Percentiles rank a stretch among this genome's conserved stretches.
Evolutionary conservation across 306 rosid species (phyloP).

Genomic region (Vigna nakashimae): DNA sequence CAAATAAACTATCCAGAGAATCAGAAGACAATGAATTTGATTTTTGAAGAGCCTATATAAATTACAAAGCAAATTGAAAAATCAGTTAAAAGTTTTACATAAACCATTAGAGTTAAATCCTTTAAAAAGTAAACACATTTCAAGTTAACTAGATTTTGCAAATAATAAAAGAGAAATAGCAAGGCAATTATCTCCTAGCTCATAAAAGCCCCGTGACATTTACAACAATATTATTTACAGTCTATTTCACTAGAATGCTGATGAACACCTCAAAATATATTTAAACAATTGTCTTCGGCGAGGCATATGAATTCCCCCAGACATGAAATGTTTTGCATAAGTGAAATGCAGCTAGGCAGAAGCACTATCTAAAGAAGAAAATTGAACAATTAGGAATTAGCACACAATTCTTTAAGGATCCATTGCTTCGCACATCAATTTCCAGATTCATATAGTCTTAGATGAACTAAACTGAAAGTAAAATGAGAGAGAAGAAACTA

Average conservation of each 20-base stretch:
- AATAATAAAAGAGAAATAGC: neutral
- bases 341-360: neutral
- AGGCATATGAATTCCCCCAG: neutral
- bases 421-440: neutral
- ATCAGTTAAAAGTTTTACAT: slow-evolving; percentile 31
- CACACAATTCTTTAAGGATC: neutral
- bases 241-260: neutral
- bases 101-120: slow-evolving; percentile 32
- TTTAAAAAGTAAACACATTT: slow-evolving; percentile 26
- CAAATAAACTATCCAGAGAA: slow-evolving; percentile 90
- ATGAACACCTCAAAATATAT: neutral
- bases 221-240: neutral
- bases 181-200: neutral
- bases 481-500: too few relatives aligned
- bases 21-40: slow-evolving; percentile 75
- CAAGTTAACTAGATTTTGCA: slow-evolving; percentile 18
- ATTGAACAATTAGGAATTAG: neutral
- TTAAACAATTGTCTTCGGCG: neutral
- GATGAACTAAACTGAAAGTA: too few relatives aligned
- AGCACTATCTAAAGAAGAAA: slow-evolving; percentile 2
- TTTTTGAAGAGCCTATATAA: slow-evolving; percentile 55
- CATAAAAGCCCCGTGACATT: slow-evolving; percentile 23
- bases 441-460: neutral
- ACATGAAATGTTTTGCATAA: neutral
- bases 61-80: slow-evolving; percentile 43